These are phyloP conservation scores for Kwoniella sp. DNA, from an alignment of 768 basidiomycete species.

Conservation along the genomic window DNA sequence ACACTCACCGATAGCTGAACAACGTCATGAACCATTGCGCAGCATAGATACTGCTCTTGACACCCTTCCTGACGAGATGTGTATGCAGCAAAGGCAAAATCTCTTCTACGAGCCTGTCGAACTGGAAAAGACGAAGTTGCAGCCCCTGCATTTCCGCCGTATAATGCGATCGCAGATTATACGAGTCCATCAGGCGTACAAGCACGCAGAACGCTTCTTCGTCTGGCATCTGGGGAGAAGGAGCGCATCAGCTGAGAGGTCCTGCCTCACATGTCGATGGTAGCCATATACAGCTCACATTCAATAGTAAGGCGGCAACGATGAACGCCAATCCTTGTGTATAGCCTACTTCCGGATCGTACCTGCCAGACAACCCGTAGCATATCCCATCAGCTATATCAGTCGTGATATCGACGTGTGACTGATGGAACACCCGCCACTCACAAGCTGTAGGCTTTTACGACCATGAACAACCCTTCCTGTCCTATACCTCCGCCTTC, in stretches of 20 bases:
- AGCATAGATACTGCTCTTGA: conserved; percentile 98
- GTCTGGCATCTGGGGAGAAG: conserved; percentile 82
- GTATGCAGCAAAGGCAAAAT: conserved; percentile 86
- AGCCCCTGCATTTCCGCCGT: conserved; percentile 99
- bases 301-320: conserved; percentile 86
- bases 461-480: conserved; percentile 94
- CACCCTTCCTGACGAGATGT: conserved; percentile 88
- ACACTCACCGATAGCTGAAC: conserved; percentile 83
- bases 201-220: conserved; percentile 97
- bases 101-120: conserved; percentile 92
- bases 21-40: conserved; percentile 98
- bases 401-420: too few relatives aligned
- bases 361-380: conserved; percentile 57
- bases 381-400: conserved; percentile 38
- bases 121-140: conserved; percentile 85
- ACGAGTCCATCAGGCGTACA: conserved; percentile 92
- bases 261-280: not conserved
- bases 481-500: conserved; percentile 94
- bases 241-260: not conserved
- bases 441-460: conserved; percentile 94
- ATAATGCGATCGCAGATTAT: conserved; percentile 93
- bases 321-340: conserved; percentile 97
- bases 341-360: conserved; percentile 92
- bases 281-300: conserved; percentile 62
- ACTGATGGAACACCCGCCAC: conserved; percentile 42